Evolutionary conservation across 352 stramenopile species (phyloP), one percentile per base, ranked within the genome.

Genomic region (Phytophthora cryptogea): DNA sequence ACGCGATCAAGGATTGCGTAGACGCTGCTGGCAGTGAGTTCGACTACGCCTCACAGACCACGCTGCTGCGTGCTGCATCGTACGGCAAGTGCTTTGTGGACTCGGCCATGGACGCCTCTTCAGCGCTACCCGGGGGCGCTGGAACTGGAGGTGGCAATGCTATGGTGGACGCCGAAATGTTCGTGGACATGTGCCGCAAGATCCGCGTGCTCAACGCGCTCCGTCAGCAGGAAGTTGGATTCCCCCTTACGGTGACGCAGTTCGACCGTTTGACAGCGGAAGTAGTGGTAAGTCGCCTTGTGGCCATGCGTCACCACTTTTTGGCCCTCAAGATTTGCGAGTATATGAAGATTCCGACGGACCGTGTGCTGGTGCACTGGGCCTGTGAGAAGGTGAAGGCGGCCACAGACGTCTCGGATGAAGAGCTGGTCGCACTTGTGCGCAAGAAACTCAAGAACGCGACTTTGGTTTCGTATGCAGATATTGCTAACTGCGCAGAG

Each of bases 61-160:
- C 76, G 33, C 70, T 96, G 16, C 61, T 97, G 53, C 84, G 87
- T 16, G 89, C 89, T 6, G 89, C 78, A 5, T 90, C 89, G 26
- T 97, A 97, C 57, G 90, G 89, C 11, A 97, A 92, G 58, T 91
- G 81, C 56, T 97, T 97, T 52, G 84, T 89, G 17, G 84, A 94
- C 54, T 82, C 80, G 23, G 79, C 71, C 3, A 73, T 80, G 66
- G 78, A 84, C 31, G 64, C 70, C 13, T 68, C 75, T 0, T 39
- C 68, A 2, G 57, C 71, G 6, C 46, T 66, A 8, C 56, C 62
- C 1, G 43, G 70, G 16, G 65, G 49, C 0, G 43, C 45, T 36
- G 71, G 44, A 23, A 35, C 55, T 10, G 52, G 56, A 35, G 41
- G 49, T 14, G 63, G 46, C 44, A 65, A 70, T 47, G 30, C 68